These are phyloP conservation scores for Diospyros lotus DNA, from an alignment of 148 eudicot species.

Conservation along the genomic window DNA sequence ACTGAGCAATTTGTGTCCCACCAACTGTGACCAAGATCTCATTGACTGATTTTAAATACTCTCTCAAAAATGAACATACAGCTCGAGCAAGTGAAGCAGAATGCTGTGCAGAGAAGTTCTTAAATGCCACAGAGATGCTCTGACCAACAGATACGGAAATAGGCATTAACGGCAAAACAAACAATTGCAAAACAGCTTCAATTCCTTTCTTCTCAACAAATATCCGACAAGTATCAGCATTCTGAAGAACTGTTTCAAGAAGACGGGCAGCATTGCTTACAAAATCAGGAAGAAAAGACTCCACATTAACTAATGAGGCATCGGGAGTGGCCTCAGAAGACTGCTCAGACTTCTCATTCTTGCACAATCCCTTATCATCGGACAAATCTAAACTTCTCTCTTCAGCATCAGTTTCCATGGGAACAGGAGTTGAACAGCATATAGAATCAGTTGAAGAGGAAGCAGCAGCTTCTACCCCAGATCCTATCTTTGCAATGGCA, in stretches of 20 bases:
- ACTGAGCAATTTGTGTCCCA: slow-evolving; percentile 57
- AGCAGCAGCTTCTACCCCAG: slow-evolving; percentile 42
- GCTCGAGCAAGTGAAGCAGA: slow-evolving; percentile 85
- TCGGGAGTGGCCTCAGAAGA: slow-evolving; percentile 43
- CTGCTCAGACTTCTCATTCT: slow-evolving; percentile 45
- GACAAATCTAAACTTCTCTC: slow-evolving; percentile 28
- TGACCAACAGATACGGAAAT: slow-evolving; percentile 82
- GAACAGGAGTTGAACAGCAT: slow-evolving; percentile 49
- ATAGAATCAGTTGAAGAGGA: slow-evolving; percentile 40
- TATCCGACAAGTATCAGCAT: slow-evolving; percentile 83
- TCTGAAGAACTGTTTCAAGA: slow-evolving; percentile 89
- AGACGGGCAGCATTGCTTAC: slow-evolving; percentile 85
- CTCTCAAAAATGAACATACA: slow-evolving; percentile 75
- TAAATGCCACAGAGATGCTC: slow-evolving; percentile 78
- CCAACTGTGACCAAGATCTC: slow-evolving; percentile 55
- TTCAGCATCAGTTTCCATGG: slow-evolving; percentile 87
- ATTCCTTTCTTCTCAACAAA: slow-evolving; percentile 91
- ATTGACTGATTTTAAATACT: slow-evolving; percentile 57
- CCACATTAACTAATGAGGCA: slow-evolving; percentile 41
- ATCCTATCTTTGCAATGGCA: slow-evolving; percentile 63
- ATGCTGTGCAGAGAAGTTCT: slow-evolving; percentile 91
- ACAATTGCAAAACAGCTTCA: slow-evolving; percentile 74
- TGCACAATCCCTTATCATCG: slow-evolving; percentile 37
- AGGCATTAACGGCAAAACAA: slow-evolving; percentile 74
- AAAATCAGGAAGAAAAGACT: slow-evolving; percentile 79